Conservation (phyloP, 75 land plant species). For the Selaginella tamariscina region DNA sequence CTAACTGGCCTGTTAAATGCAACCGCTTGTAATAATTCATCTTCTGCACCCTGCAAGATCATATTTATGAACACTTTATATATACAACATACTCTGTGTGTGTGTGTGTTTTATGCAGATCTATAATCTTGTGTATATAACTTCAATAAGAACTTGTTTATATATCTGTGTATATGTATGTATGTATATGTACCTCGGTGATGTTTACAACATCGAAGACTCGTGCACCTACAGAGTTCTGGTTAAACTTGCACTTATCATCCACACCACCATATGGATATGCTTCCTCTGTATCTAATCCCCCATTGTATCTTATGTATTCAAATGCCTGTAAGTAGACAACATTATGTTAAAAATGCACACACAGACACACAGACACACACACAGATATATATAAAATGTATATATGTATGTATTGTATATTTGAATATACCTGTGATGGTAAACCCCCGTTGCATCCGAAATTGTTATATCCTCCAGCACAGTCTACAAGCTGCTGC, state of each 20-base stretch:
- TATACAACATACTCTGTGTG: neutral
- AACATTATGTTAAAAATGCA: no score
- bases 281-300: constrained; percentile 86
- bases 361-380: no score
- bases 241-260: constrained; percentile 52
- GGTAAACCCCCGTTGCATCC: constrained; percentile 95
- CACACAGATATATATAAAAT: no score
- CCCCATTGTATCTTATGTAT: constrained; percentile 88
- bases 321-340: no score
- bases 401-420: no score
- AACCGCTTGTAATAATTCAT: constrained; percentile 85
- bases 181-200: constrained; percentile 41
- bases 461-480: constrained; percentile 70
- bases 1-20: constrained; percentile 82
- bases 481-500: constrained; percentile 98
- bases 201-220: constrained; percentile 89
- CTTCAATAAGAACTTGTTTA: no score
- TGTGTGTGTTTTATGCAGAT: no score
- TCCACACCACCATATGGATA: constrained; percentile 77
- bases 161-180: no score
- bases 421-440: constrained; percentile 92
- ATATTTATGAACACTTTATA: neutral
- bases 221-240: constrained; percentile 59
- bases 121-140: no score
- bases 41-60: constrained; percentile 57